phyloP scores from a whole-genome alignment of 805 yeast genomes.

The Candida lessepsii region DNA sequence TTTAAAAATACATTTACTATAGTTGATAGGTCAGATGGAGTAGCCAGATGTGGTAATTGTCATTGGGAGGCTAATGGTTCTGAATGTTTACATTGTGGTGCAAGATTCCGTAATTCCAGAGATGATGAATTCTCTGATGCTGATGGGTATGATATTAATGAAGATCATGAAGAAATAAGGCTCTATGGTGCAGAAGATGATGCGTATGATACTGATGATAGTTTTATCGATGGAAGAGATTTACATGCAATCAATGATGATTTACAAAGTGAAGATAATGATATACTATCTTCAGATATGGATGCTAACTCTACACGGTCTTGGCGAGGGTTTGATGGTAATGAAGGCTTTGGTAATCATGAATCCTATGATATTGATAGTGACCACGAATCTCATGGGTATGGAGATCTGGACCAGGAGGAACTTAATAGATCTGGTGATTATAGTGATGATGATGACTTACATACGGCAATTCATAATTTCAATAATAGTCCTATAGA shows the following conservation, averaged over 20 bases:
- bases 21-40: conserved; percentile 67
- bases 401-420: background rate
- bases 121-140: conserved; percentile 36
- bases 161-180: conserved; percentile 29
- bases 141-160: conserved; percentile 30
- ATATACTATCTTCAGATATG: conserved; percentile 10
- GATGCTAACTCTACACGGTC: conserved; percentile 6
- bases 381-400: background rate
- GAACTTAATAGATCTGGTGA: background rate
- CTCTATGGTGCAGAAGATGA: conserved; percentile 17
- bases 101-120: conserved; percentile 41
- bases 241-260: conserved; percentile 24
- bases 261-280: conserved; percentile 10
- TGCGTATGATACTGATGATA: conserved; percentile 30
- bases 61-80: conserved; percentile 77
- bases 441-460: conserved; percentile 19
- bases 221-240: conserved; percentile 31
- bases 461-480: conserved; percentile 26
- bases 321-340: conserved; percentile 16
- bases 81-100: conserved; percentile 67
- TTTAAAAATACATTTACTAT: conserved; percentile 54
- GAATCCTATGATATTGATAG: conserved; percentile 1
- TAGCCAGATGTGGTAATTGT: conserved; percentile 70
- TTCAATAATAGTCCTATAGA: conserved; percentile 16
- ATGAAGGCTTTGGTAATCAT: too few species aligned